A percentile compares a stretch with the other conserved stretches of the same genome.
Conservation (phyloP, 306 rosid species). For the Arachis hypogaea region DNA sequence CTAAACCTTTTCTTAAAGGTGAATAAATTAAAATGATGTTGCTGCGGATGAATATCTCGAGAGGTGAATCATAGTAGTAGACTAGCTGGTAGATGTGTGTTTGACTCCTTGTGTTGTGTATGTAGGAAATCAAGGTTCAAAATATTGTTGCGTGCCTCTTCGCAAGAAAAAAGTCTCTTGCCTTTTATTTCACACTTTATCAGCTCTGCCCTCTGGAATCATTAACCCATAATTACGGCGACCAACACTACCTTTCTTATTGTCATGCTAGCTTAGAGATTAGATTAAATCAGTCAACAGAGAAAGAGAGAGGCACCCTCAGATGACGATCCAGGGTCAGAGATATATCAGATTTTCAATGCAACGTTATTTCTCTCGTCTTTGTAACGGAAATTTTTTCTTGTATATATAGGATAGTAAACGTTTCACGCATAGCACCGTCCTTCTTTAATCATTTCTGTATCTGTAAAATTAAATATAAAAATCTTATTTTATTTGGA, state of each 20-base stretch:
- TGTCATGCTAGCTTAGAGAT: constrained; percentile 42
- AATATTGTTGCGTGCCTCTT: constrained; percentile 21
- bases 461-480: too few species aligned
- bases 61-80: constrained; percentile 28
- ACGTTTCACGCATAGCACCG: too few species aligned
- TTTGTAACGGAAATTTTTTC: too few species aligned
- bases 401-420: too few species aligned
- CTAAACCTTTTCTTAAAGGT: constrained; percentile 33
- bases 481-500: too few species aligned
- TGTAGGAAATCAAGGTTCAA: constrained; percentile 35
- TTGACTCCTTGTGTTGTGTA: constrained; percentile 32
- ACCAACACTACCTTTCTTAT: constrained; percentile 29
- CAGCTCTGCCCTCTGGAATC: constrained; percentile 48
- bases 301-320: neutral
- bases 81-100: constrained; percentile 24
- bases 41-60: constrained; percentile 31
- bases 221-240: constrained; percentile 69
- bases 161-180: constrained; percentile 54
- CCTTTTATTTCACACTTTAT: constrained; percentile 58
- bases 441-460: too few species aligned
- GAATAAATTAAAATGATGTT: constrained; percentile 25
- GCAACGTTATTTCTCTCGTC: too few species aligned
- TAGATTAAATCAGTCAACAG: constrained; percentile 32
- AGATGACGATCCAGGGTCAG: constrained; percentile 35
- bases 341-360: neutral